phyloP scores from a whole-genome alignment of 2,329 filamentous ascomycete species.

The Graphilbum ipis-grandicollis region DNA sequence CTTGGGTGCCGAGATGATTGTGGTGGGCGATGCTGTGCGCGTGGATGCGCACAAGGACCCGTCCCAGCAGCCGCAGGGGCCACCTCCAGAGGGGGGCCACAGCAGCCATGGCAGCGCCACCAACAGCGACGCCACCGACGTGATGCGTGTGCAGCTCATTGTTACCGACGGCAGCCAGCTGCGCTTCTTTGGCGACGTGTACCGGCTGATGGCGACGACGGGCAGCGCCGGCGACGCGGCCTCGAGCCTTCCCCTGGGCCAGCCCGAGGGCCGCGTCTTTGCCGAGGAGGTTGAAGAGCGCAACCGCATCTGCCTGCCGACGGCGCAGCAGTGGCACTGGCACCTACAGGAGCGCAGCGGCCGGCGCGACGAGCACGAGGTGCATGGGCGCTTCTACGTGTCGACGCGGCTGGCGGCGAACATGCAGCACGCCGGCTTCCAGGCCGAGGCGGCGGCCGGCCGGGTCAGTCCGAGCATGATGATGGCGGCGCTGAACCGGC shows the following conservation, averaged over 20 bases:
- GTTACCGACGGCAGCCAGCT: constrained; percentile 8
- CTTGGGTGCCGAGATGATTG: constrained; percentile 19
- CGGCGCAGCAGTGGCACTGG: constrained; percentile 12
- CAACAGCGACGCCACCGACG: constrained; percentile 15
- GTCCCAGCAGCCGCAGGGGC: background rate
- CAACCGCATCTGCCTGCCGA: constrained; percentile 1
- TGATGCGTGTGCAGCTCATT: constrained; percentile 16
- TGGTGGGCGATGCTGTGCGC: constrained; percentile 17
- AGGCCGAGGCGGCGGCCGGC: constrained; percentile 3
- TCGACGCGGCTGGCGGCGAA: constrained; percentile 34
- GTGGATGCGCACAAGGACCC: constrained; percentile 8
- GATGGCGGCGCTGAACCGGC: constrained; percentile 35
- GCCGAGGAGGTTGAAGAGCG: constrained; percentile 12
- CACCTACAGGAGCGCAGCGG: constrained; percentile 11
- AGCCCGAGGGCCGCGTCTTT: constrained; percentile 11
- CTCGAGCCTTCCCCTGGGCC: constrained; percentile 1
- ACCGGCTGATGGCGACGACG: constrained; percentile 9
- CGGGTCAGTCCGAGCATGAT: constrained; percentile 15
- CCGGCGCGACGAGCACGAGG: constrained; percentile 20
- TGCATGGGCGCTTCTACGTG: constrained; percentile 41
- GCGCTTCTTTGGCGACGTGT: constrained; percentile 14
- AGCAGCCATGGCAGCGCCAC: constrained; percentile 53
- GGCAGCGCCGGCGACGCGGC: background rate
- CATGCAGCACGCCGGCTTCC: constrained; percentile 14
- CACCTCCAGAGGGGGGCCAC: constrained; percentile 25